Evolutionary conservation across 495 filamentous ascomycete species (phyloP), one percentile per base, ranked within the genome.

Genomic region (Alectoria sarmentosa): DNA sequence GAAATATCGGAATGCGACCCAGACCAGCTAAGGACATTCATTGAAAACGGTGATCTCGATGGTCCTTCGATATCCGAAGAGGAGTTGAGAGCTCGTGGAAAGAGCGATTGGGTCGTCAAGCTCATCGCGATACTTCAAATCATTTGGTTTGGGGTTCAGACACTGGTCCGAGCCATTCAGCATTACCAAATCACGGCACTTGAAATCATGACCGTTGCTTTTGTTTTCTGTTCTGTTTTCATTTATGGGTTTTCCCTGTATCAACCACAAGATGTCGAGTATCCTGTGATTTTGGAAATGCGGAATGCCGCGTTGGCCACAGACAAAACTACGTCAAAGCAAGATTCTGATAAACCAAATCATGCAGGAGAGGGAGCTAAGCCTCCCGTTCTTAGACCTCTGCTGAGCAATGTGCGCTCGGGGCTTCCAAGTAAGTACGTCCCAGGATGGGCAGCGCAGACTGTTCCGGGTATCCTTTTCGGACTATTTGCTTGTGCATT

Each of bases 121-220:
- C 14, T 63, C 44, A 44, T 75, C 14, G 72, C 74, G 3, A 26
- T 75, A 7, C 26, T 71, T 6, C 75, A 77, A 55, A 63, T 75
- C 36, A 21, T 48, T 3, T 75, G 68, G 69, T 69, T 75, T 32
- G 55, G 66, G 3, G 60, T 74, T 4, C 72, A 76, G 60, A 62
- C 72, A 11, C 60, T 73, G 13, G 39, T 61, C 54, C 68, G 74
- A 7, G 55, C 58, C 14, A 63, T 64, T 32, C 39, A 58, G 2
- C 38, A 64, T 41, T 46, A 72, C 6, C 67, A 70, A 0, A 67
- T 64, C 15, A 67, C 71, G n/a, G 68, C 73, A 61, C 66, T 75
- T 19, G 75, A 77, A 48, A 70, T 77, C 7, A 68, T 69, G 56
- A 69, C 69, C 10, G 52, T 73, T 1, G 72, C 72, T 13, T 76